A percentile compares a stretch with the other conserved stretches of the same genome.
These are phyloP conservation scores for Gonium pectorale DNA, from an alignment of 139 green algal genomes.

Conservation along the genomic window DNA sequence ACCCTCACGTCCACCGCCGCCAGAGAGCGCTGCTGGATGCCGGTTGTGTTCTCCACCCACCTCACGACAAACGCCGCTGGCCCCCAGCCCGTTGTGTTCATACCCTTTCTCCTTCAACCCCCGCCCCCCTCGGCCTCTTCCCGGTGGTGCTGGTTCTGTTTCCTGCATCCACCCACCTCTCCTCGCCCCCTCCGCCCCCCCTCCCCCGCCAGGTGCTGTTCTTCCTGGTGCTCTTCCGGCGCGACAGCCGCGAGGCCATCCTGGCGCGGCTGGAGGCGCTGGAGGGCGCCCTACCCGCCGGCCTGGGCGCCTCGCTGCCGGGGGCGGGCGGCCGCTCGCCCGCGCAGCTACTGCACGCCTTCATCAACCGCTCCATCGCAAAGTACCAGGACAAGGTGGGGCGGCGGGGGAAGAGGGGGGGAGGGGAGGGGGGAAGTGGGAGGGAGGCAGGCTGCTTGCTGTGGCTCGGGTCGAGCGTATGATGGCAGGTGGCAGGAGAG, in stretches of 20 bases:
- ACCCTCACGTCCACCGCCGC: too few species aligned
- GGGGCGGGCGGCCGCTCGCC: neutral
- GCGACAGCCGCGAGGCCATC: constrained; percentile 66
- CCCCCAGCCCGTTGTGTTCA: too few species aligned
- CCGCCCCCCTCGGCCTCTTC: too few species aligned
- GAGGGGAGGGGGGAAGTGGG: neutral
- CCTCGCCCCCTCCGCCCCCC: neutral
- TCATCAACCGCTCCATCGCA: constrained; percentile 74
- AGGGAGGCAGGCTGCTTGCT: too few species aligned
- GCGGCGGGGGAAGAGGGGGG: neutral
- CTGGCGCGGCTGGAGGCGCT: constrained; percentile 56
- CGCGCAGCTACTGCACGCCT: constrained; percentile 55
- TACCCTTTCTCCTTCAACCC: too few species aligned
- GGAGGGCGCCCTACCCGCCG: constrained; percentile 54
- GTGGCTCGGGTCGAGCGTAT: too few species aligned
- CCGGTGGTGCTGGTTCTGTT: too few species aligned
- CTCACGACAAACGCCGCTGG: too few species aligned
- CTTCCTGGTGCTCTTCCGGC: constrained; percentile 80
- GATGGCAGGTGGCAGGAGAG: too few species aligned
- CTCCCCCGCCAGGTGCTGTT: constrained; percentile 49
- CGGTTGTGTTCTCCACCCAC: too few species aligned
- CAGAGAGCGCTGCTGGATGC: too few species aligned
- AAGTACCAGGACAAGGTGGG: constrained; percentile 74
- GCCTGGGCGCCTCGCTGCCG: constrained; percentile 56
- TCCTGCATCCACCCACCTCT: too few species aligned